phyloP scores from a whole-genome alignment of 768 basidiomycete genomes.

The Xerocomus potaroensis region DNA sequence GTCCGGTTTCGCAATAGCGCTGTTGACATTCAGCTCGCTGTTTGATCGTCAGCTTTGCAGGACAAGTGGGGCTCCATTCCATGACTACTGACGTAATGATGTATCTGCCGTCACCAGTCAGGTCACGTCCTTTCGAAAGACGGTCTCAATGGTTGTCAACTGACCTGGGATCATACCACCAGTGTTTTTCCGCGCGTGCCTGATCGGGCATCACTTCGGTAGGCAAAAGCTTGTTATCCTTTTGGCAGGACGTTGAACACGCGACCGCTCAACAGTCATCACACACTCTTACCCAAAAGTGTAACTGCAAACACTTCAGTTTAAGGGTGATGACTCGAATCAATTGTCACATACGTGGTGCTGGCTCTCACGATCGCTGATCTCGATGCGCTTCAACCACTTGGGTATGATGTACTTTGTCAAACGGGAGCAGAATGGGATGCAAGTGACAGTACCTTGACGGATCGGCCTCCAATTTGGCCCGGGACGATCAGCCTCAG shows the following conservation, averaged over 20 bases:
- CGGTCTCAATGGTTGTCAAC: neutral
- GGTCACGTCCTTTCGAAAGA: neutral
- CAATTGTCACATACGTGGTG: constrained; percentile 37
- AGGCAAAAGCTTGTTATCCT: constrained; percentile 63
- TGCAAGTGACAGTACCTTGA: constrained; percentile 28
- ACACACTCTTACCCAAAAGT: constrained; percentile 30
- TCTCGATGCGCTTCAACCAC: constrained; percentile 55
- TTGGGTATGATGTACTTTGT: constrained; percentile 20
- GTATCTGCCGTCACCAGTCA: constrained; percentile 20
- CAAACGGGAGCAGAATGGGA: neutral
- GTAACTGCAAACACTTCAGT: constrained; percentile 22
- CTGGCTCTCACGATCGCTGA: constrained; percentile 47
- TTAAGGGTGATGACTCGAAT: neutral
- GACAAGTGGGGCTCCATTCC: too few species aligned
- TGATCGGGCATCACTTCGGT: constrained; percentile 47
- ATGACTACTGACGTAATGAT: constrained; percentile 30
- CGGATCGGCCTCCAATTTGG: constrained; percentile 57
- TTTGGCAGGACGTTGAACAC: constrained; percentile 1
- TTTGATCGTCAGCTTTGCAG: constrained; percentile 22
- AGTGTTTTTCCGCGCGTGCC: constrained; percentile 45
- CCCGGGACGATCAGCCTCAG: constrained; percentile 61
- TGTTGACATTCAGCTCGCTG: constrained; percentile 59
- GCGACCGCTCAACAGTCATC: neutral
- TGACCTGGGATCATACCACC: constrained; percentile 53
- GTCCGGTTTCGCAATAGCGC: constrained; percentile 50